Percentiles rank a stretch among this genome's conserved stretches.
phyloP scores from a whole-genome alignment of 2,329 filamentous ascomycete genomes.

The Pyrenochaeta sp. region DNA sequence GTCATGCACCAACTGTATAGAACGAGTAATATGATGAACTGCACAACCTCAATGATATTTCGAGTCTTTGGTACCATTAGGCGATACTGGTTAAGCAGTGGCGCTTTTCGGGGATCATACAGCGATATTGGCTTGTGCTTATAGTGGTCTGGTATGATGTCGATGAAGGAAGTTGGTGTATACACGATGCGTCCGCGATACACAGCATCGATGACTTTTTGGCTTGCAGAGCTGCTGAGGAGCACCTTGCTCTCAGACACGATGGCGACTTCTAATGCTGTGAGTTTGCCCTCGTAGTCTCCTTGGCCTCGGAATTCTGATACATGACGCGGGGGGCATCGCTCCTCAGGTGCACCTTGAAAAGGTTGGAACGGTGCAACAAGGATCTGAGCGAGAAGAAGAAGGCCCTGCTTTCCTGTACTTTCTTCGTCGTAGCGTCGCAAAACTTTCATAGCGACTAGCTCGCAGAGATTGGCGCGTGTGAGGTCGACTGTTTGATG shows the following conservation, averaged over 20 bases:
- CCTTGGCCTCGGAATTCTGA: conserved; percentile 57
- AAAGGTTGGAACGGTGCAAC: conserved; percentile 87
- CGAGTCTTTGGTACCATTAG: conserved; percentile 82
- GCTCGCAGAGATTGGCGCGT: conserved; percentile 78
- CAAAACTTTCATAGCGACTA: conserved; percentile 80
- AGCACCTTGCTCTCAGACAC: conserved; percentile 83
- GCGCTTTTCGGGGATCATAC: conserved; percentile 79
- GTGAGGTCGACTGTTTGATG: conserved; percentile 84
- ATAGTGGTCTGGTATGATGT: conserved; percentile 86
- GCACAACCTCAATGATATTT: conserved; percentile 76
- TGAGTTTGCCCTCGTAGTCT: conserved; percentile 68
- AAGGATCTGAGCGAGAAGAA: conserved; percentile 79
- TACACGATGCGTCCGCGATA: conserved; percentile 84
- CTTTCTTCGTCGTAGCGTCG: conserved; percentile 82
- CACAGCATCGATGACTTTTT: conserved; percentile 83
- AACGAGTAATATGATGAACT: conserved; percentile 74
- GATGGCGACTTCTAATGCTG: conserved; percentile 83
- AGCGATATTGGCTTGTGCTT: conserved; percentile 83
- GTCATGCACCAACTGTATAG: conserved; percentile 79
- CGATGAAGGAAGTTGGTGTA: conserved; percentile 81
- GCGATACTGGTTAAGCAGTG: conserved; percentile 83
- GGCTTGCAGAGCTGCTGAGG: conserved; percentile 77
- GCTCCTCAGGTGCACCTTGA: conserved; percentile 77
- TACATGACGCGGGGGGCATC: conserved; percentile 64
- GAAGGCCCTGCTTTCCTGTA: conserved; percentile 72